A percentile compares a stretch with the other conserved stretches of the same genome.
Conservation (phyloP, 1,284 basidiomycete genomes). For the Sutorius eximius region DNA sequence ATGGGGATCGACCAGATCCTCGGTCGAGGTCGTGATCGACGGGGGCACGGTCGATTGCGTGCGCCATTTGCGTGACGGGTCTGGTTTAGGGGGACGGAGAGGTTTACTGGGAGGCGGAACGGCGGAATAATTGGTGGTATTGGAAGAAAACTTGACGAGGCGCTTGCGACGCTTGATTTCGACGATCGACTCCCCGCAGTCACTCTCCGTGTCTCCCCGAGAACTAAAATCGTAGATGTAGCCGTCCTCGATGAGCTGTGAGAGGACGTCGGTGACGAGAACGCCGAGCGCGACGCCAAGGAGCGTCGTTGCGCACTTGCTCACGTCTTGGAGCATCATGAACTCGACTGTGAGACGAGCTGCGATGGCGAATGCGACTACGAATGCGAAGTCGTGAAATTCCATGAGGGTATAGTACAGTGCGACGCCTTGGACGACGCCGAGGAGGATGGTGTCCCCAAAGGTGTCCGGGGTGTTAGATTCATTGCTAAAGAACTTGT, state of each 20-base stretch:
- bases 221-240: constrained; percentile 26
- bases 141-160: constrained; percentile 34
- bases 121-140: constrained; percentile 24
- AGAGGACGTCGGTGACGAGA: constrained; percentile 63
- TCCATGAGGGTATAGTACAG: constrained; percentile 64
- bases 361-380: constrained; percentile 55
- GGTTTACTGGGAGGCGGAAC: constrained; percentile 21
- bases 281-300: constrained; percentile 64
- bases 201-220: constrained; percentile 25
- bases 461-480: constrained; percentile 41
- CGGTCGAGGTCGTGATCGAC: constrained; percentile 56
- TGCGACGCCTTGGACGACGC: constrained; percentile 72
- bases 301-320: constrained; percentile 54
- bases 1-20: constrained; percentile 58
- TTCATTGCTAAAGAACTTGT: constrained; percentile 47
- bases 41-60: constrained; percentile 27
- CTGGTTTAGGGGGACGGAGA: constrained; percentile 30
- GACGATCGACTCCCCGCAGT: constrained; percentile 13
- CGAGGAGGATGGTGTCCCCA: constrained; percentile 62
- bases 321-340: constrained; percentile 48
- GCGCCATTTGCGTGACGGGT: constrained; percentile 34
- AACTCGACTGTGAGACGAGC: constrained; percentile 65
- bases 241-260: constrained; percentile 56
- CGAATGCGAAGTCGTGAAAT: constrained; percentile 51
- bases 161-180: constrained; percentile 28